These are phyloP conservation scores for Neurospora intermedia DNA, from an alignment of 495 filamentous ascomycete genomes.

Conservation along the genomic window DNA sequence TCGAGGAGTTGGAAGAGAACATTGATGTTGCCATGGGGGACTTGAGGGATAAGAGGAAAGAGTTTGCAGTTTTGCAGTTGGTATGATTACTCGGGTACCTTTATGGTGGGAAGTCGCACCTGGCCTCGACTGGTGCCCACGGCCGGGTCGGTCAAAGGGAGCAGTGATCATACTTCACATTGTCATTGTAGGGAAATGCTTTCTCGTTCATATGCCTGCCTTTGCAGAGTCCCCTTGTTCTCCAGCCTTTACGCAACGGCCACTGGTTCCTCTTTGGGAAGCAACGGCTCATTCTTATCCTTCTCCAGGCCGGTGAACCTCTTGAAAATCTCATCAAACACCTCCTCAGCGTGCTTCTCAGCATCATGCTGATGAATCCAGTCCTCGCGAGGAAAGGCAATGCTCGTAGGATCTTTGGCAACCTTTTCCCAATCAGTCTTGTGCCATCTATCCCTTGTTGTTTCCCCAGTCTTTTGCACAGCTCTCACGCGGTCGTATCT, in stretches of 20 bases:
- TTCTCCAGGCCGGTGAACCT: background rate
- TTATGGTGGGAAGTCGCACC: too few species aligned
- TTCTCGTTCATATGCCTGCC: background rate
- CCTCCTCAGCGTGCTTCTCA: conserved; percentile 44
- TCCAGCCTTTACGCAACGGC: background rate
- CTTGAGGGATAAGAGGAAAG: background rate
- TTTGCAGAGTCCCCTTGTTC: background rate
- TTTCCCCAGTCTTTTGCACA: conserved; percentile 44
- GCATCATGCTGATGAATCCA: conserved; percentile 49
- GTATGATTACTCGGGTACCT: background rate
- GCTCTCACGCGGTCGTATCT: conserved; percentile 33
- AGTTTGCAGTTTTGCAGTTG: background rate
- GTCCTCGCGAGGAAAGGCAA: conserved; percentile 39
- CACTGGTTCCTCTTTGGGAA: background rate
- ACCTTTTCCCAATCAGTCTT: conserved; percentile 47
- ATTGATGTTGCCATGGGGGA: background rate
- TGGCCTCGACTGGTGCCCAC: too few species aligned
- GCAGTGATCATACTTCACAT: too few species aligned
- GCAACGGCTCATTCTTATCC: background rate
- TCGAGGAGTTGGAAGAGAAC: background rate
- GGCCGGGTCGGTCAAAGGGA: too few species aligned
- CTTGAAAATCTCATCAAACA: conserved; percentile 33
- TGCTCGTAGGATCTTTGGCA: conserved; percentile 37
- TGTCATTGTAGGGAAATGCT: too few species aligned
- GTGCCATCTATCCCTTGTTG: conserved; percentile 45